Percentiles rank a stretch among this genome's conserved stretches.
phyloP scores from a whole-genome alignment of 371 early-diverging fungal species.

The Lichtheimia corymbifera region DNA sequence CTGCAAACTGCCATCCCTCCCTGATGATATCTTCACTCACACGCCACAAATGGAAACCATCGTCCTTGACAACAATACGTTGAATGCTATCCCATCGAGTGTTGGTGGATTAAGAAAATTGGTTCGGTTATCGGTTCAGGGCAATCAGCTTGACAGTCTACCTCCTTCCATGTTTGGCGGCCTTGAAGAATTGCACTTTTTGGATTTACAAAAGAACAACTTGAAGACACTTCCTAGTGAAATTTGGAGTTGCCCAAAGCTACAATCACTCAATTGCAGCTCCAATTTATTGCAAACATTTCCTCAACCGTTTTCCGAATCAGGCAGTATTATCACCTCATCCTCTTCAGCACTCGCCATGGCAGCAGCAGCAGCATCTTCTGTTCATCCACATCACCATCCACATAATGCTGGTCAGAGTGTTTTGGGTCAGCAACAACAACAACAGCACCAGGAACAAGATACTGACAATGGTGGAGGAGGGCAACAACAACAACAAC shows the following conservation, averaged over 20 bases:
- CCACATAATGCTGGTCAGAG: too few relatives aligned
- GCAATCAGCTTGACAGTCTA: conserved; percentile 69
- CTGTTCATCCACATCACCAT: too few relatives aligned
- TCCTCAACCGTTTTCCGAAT: conserved; percentile 31
- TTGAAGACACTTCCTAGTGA: conserved; percentile 75
- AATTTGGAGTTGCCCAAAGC: conserved; percentile 80
- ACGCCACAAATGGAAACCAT: conserved; percentile 60
- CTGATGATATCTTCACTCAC: conserved; percentile 60
- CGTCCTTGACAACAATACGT: conserved; percentile 71
- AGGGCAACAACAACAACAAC: not conserved
- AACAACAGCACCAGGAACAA: conserved; percentile 18
- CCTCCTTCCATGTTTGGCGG: conserved; percentile 34
- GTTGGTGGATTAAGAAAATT: conserved; percentile 59
- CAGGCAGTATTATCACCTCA: too few relatives aligned
- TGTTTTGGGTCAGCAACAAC: not conserved
- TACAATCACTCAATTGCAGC: conserved; percentile 70
- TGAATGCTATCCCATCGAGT: conserved; percentile 67
- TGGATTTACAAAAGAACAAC: conserved; percentile 63
- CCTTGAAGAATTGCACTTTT: conserved; percentile 28
- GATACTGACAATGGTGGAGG: not conserved
- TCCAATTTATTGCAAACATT: conserved; percentile 70
- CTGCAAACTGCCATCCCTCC: conserved; percentile 71
- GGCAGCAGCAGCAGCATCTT: conserved; percentile 5
- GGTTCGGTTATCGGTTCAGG: conserved; percentile 60
- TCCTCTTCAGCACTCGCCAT: not conserved